Conservation (phyloP, 2,329 filamentous ascomycete species). For the Tricladium varicosporioides region DNA sequence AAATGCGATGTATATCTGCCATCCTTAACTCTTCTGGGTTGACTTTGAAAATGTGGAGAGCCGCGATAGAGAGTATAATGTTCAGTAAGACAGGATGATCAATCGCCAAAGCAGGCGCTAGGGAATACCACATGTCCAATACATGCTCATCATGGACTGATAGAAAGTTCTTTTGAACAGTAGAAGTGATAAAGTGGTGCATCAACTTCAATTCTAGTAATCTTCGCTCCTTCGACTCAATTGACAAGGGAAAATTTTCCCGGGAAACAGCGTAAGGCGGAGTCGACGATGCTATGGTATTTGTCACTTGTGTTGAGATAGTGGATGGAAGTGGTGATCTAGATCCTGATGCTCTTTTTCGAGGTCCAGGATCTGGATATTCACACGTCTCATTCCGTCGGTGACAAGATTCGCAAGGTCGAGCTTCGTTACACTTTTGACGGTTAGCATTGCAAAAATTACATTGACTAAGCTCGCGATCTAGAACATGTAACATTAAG, state of each 20-base stretch:
- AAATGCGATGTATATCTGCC: constrained; percentile 8
- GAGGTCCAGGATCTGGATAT: background rate
- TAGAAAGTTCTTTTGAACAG: constrained; percentile 7
- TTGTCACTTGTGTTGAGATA: background rate
- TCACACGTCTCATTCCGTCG: constrained; percentile 6
- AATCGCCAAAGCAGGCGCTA: constrained; percentile 7
- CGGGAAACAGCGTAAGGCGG: background rate
- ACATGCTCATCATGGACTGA: constrained; percentile 5
- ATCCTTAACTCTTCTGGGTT: constrained; percentile 8
- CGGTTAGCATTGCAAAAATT: too few relatives aligned
- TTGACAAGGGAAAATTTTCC: background rate
- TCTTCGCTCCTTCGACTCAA: constrained; percentile 5
- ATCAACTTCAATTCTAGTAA: constrained; percentile 26
- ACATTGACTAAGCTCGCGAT: background rate
- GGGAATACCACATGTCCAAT: constrained; percentile 7
- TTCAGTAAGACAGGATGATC: constrained; percentile 7
- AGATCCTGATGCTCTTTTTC: background rate
- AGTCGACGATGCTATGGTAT: background rate
- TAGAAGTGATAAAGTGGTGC: constrained; percentile 17
- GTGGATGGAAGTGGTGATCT: background rate
- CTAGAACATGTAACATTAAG: background rate
- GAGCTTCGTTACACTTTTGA: constrained; percentile 1
- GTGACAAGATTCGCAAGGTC: background rate
- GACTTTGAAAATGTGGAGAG: constrained; percentile 10
- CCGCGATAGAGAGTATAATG: constrained; percentile 8